Evolutionary conservation across 306 rosid species (phyloP), one percentile per base, ranked within the genome.

Genomic region (Vachellia collinsii): DNA sequence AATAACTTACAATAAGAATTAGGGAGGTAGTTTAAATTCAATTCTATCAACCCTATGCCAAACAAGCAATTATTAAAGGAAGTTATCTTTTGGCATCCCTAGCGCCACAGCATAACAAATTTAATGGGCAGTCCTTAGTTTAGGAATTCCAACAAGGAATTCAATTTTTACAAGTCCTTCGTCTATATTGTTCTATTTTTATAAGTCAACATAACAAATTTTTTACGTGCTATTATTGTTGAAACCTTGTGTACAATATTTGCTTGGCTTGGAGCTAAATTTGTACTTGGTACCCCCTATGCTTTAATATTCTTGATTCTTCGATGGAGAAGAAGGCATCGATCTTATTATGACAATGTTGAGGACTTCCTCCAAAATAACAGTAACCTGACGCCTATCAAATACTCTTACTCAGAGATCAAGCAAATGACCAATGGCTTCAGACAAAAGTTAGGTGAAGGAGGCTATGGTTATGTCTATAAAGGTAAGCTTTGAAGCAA

Each of bases 331-430:
- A 61, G 19, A 53, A 48, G 51, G 6, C 54, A 80, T 61, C 17
- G 37, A 50, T 38, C 78, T 1, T 11, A 5, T 7, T 1, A 63
- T 50, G 79, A 80, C 25, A 47, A 7, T 0, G 51, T 80, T 14
- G 78, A 80, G 42, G 78, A 72, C 3, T 72, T 80, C 17, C 58
- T 72, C 7, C 73, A 10, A 10, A 63, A 51, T 10, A 71, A 72
- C 17, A 8, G 39, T 11, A 72, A 79, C 19, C 19, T 80, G n/a
- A 38, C 62, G 29, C 83, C 83, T 8, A 71, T 70, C 0, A 59
- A 56, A 6, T 79, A 70, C 23, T 79, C 77, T 34, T 70, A 79
- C 53, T 79, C 63, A 11, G 36, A 79, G 42, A 71, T 79, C 2
- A 79, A 44, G 72, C 59, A 13, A 8, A 79, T 79, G 64, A 79